Base-by-base conservation (phyloP, 257 asterid genomes). In the Ophiorrhiza pumila region DNA sequence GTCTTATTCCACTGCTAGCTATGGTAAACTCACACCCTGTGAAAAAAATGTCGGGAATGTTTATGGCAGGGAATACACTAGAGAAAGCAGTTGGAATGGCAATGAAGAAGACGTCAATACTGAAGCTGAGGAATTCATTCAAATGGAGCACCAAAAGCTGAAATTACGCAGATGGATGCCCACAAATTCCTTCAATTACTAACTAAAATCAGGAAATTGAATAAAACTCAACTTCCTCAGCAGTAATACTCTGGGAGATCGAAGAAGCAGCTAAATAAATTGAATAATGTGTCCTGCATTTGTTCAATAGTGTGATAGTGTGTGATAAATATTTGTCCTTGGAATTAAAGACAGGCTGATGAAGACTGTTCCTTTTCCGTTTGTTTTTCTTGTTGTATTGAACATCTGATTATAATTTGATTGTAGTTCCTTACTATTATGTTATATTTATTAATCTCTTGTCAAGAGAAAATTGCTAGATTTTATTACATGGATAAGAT, bases 71-170 rank as follows among this genome's bases (percentile, higher is more conserved):
- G 55, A 49, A 14, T 11, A 25, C 17, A 10, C 35, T 8, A 56
- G 35, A 25, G 62, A 56, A 4, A 23, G 7, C 59, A 53, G 29
- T 2, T 20, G 9, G 18, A 56, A 10, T 8, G 27, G 2, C 13
- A 10, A 68, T 6, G 52, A 52, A 2, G 79, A 77, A 35, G 74
- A 81, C 23, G 61, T 83, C 7, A 80, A 87, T 43, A 65, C 4
- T 31, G 82, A 82, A 77, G 87, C 89, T 3, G 81, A 83, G 39
- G 82, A 72, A 42, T 87, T 84, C 77, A 81, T 84, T 53, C 22
- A 23, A 22, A 13, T 27, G 75, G 83, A 79, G 81, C 87, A 83
- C 58, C 9, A 76, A 41, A 87, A 74, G 80, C 80, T 87, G 47
- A 62, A 60, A 22, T 27, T 15, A 18, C 60, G 32, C 65, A 78